Percentiles rank a stretch among this genome's conserved stretches.
Conservation (phyloP, 2,329 filamentous ascomycete genomes). For the Fusarium brevicatenulatum region DNA sequence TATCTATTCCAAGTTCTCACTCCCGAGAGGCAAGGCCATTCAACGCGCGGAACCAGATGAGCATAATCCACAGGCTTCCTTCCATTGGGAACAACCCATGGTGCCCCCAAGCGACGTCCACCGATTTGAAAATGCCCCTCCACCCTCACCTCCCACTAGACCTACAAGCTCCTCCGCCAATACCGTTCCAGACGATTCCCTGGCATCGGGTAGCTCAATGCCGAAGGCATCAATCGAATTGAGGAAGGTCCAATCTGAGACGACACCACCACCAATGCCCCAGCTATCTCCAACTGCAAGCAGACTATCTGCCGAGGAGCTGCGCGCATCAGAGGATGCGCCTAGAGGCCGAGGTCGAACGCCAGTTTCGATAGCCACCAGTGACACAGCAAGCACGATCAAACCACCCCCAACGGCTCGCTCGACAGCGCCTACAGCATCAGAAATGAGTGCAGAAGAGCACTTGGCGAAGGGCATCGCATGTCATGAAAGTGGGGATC, state of each 20-base stretch:
- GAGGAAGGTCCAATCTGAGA: slow-evolving; percentile 62
- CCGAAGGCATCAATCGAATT: slow-evolving; percentile 61
- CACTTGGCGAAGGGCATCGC: slow-evolving; percentile 91
- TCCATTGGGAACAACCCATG: slow-evolving; percentile 70
- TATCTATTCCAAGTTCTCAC: slow-evolving; percentile 83
- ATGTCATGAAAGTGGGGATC: slow-evolving; percentile 84
- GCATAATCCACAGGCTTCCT: slow-evolving; percentile 61
- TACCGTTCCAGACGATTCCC: slow-evolving; percentile 51
- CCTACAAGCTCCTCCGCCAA: slow-evolving; percentile 66
- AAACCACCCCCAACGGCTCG: slow-evolving; percentile 53
- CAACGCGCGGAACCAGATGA: slow-evolving; percentile 74
- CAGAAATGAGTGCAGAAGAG: slow-evolving; percentile 83
- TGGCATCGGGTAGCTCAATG: slow-evolving; percentile 46
- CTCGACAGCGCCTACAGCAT: slow-evolving; percentile 64
- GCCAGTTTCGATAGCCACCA: slow-evolving; percentile 61
- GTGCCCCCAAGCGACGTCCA: slow-evolving; percentile 55
- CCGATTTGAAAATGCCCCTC: slow-evolving; percentile 57
- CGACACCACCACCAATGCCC: slow-evolving; percentile 49
- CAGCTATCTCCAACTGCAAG: slow-evolving; percentile 58
- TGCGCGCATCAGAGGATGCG: slow-evolving; percentile 59
- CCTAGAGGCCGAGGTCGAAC: slow-evolving; percentile 59
- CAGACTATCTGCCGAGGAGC: slow-evolving; percentile 57
- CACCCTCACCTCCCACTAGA: slow-evolving; percentile 70
- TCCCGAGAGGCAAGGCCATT: slow-evolving; percentile 84
- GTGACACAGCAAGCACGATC: slow-evolving; percentile 66